Conservation (phyloP, 2,329 filamentous ascomycete species). For the Neurospora sp. region DNA sequence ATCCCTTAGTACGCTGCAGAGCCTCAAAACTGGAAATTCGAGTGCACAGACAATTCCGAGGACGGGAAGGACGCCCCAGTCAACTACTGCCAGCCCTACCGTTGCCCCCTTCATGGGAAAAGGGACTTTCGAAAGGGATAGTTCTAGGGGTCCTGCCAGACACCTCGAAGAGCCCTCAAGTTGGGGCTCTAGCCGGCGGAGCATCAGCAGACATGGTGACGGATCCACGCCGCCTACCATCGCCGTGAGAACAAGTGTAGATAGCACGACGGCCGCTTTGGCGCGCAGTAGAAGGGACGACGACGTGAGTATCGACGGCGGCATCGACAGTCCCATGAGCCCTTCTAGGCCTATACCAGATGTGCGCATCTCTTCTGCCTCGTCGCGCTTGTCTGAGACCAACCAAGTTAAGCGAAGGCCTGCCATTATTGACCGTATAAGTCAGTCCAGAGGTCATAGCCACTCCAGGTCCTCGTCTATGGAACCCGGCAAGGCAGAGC, state of each 20-base stretch:
- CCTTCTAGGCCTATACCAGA: slow-evolving; percentile 29
- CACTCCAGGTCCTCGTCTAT: slow-evolving; percentile 49
- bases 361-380: slow-evolving; percentile 16
- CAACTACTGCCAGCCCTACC: slow-evolving; percentile 33
- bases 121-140: slow-evolving; percentile 38
- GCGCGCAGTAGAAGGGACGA: slow-evolving; percentile 29
- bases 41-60: slow-evolving; percentile 31
- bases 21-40: slow-evolving; percentile 31
- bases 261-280: slow-evolving; percentile 21
- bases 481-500: slow-evolving; percentile 45
- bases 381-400: slow-evolving; percentile 19
- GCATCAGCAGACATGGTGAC: slow-evolving; percentile 32
- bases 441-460: slow-evolving; percentile 31
- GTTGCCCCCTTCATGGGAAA: slow-evolving; percentile 40
- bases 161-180: slow-evolving; percentile 34
- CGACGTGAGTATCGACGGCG: slow-evolving; percentile 34
- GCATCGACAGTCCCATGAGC: slow-evolving; percentile 33
- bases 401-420: slow-evolving; percentile 33
- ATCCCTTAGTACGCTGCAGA: slow-evolving; percentile 35
- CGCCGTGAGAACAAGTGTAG: slow-evolving; percentile 28
- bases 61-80: slow-evolving; percentile 31
- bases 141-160: slow-evolving; percentile 28
- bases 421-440: slow-evolving; percentile 46
- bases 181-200: slow-evolving; percentile 29
- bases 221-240: slow-evolving; percentile 26